These are phyloP conservation scores for Diplodia mutila DNA, from an alignment of 2,329 filamentous ascomycete genomes.

Conservation along the genomic window DNA sequence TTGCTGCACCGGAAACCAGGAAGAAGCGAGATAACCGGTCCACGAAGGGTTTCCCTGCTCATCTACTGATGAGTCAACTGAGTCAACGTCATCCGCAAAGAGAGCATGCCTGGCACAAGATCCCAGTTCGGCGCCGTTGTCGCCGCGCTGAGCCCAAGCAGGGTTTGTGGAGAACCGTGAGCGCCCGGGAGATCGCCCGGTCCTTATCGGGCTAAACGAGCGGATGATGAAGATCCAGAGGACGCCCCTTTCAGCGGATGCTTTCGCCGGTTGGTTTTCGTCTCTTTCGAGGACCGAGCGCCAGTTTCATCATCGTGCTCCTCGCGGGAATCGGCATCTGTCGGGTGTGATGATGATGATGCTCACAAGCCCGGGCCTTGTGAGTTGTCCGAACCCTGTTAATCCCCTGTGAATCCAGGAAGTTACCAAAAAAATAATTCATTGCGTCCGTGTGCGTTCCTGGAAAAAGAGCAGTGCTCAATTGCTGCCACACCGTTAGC, in stretches of 20 bases:
- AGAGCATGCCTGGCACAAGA: background rate
- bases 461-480: too few relatives aligned
- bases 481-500: background rate
- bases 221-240: slow-evolving; percentile 1
- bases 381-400: background rate
- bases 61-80: too few relatives aligned
- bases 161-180: slow-evolving; percentile 7
- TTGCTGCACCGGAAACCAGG: background rate
- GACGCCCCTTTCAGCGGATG: background rate
- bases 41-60: background rate
- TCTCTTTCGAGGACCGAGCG: background rate
- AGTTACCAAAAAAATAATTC: background rate
- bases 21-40: background rate
- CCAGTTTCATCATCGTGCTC: background rate
- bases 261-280: background rate
- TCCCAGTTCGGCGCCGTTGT: background rate
- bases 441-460: background rate
- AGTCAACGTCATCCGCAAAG: background rate
- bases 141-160: background rate
- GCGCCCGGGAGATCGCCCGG: slow-evolving; percentile 3
- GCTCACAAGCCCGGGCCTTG: background rate
- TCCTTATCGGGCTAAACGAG: slow-evolving; percentile 3
- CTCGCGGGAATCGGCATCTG: background rate
- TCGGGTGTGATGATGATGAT: background rate
- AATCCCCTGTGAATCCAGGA: slow-evolving; percentile 1